These are phyloP conservation scores for Rhytidiadelphus loreus DNA, from an alignment of 225 moss, liverwort and hornwort species.

Conservation along the genomic window DNA sequence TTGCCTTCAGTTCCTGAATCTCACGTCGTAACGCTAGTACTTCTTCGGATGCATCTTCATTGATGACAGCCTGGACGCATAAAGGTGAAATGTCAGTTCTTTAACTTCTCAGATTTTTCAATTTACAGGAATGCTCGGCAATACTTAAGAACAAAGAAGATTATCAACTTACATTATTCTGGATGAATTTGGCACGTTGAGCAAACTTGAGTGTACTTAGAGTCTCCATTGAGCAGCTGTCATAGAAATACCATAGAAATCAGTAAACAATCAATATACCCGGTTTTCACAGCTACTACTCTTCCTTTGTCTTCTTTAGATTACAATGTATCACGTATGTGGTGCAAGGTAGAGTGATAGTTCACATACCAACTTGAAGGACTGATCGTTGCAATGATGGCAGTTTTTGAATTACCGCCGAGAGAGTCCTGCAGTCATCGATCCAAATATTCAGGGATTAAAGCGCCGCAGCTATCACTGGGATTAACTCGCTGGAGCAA, in stretches of 20 bases:
- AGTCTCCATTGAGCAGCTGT: conserved; percentile 56
- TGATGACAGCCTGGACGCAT: conserved; percentile 35
- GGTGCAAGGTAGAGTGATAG: not conserved
- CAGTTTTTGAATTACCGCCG: conserved; percentile 47
- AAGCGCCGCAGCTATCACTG: not conserved
- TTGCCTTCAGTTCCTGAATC: conserved; percentile 49
- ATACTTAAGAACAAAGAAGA: no score
- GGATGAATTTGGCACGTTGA: conserved; percentile 62
- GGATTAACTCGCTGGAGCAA: not conserved
- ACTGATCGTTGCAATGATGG: conserved; percentile 46
- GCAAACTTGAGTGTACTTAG: conserved; percentile 62
- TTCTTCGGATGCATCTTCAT: conserved; percentile 54
- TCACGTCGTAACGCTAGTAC: conserved; percentile 32
- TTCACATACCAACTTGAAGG: conserved; percentile 39
- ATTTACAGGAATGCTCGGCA: not conserved
- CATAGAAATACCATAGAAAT: not conserved
- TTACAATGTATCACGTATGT: not conserved
- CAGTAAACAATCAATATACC: not conserved
- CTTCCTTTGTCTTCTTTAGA: not conserved
- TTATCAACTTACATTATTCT: conserved; percentile 32
- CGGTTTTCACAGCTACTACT: not conserved
- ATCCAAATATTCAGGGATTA: not conserved
- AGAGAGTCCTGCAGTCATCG: conserved; percentile 29
- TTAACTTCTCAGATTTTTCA: not conserved
- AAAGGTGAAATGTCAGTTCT: not conserved